These are phyloP conservation scores for Bruguiera sexangula DNA, from an alignment of 345 rosid species.

Conservation along the genomic window DNA sequence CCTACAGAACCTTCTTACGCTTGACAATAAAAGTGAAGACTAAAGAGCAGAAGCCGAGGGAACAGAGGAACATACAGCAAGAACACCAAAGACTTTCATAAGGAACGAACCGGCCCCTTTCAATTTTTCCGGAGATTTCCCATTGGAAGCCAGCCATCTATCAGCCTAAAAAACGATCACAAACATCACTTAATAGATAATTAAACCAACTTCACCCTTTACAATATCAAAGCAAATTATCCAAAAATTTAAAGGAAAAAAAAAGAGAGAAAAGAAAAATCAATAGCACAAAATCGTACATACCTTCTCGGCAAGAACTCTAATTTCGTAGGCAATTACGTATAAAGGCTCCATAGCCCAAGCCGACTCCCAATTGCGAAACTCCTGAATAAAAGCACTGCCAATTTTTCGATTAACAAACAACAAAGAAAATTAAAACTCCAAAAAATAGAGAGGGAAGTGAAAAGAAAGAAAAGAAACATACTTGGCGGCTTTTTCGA, in stretches of 20 bases:
- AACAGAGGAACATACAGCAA: slow-evolving; percentile 61
- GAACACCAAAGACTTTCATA: slow-evolving; percentile 94
- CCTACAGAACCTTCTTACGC: neutral
- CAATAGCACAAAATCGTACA: neutral
- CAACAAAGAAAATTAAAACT: neutral
- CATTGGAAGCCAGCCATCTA: slow-evolving; percentile 63
- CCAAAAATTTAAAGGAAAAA: neutral
- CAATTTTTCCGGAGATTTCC: slow-evolving; percentile 89
- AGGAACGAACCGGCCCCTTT: slow-evolving; percentile 96
- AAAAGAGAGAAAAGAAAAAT: neutral
- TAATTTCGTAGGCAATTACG: slow-evolving; percentile 81
- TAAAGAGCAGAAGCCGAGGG: neutral
- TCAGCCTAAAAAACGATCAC: slow-evolving; percentile 61
- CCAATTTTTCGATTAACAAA: neutral
- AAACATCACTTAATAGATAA: neutral
- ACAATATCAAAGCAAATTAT: neutral
- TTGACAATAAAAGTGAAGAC: neutral
- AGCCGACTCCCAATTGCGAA: slow-evolving; percentile 95
- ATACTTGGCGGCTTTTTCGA: slow-evolving; percentile 82
- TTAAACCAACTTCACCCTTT: neutral
- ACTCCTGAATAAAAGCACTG: slow-evolving; percentile 96
- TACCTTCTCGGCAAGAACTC: slow-evolving; percentile 96
- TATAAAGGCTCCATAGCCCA: slow-evolving; percentile 92
- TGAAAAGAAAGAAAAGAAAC: neutral
- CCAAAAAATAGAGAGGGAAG: neutral